These are phyloP conservation scores for Amauroascus niger DNA, from an alignment of 2,329 filamentous ascomycete genomes.

Conservation along the genomic window DNA sequence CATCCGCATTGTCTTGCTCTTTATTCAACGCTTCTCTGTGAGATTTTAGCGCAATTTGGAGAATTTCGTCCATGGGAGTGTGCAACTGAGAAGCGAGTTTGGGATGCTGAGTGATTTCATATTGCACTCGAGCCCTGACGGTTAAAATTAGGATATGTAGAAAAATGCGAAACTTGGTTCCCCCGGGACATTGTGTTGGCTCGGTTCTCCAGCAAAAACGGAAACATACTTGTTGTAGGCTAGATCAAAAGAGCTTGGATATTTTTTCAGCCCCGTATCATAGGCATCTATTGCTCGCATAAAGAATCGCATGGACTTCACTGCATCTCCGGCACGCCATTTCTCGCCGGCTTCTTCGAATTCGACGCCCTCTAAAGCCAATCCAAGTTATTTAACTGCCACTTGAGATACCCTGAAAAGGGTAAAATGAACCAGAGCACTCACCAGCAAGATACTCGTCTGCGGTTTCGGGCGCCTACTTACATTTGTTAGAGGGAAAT, in stretches of 20 bases:
- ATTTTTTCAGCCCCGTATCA: constrained; percentile 51
- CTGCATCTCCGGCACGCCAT: constrained; percentile 61
- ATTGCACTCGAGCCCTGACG: constrained; percentile 56
- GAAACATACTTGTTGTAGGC: constrained; percentile 60
- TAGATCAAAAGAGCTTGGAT: constrained; percentile 56
- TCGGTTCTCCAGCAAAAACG: neutral
- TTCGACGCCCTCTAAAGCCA: constrained; percentile 49
- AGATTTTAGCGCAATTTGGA: constrained; percentile 53
- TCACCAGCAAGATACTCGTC: constrained; percentile 58
- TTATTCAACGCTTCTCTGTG: constrained; percentile 53
- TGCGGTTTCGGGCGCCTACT: constrained; percentile 45
- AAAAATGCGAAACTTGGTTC: neutral
- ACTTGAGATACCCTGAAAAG: neutral
- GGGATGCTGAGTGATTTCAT: constrained; percentile 59
- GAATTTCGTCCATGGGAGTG: constrained; percentile 43
- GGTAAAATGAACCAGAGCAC: too few species aligned
- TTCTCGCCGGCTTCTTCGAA: constrained; percentile 64
- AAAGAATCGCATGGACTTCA: constrained; percentile 51
- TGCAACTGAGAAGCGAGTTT: constrained; percentile 52
- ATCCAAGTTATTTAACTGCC: neutral
- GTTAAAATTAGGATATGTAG: neutral
- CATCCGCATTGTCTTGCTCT: constrained; percentile 55
- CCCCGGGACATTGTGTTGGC: neutral
- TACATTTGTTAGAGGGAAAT: constrained; percentile 4
- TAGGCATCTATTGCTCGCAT: constrained; percentile 58